These are phyloP conservation scores for Exophiala calicioides DNA, from an alignment of 2,329 filamentous ascomycete genomes.

Conservation along the genomic window DNA sequence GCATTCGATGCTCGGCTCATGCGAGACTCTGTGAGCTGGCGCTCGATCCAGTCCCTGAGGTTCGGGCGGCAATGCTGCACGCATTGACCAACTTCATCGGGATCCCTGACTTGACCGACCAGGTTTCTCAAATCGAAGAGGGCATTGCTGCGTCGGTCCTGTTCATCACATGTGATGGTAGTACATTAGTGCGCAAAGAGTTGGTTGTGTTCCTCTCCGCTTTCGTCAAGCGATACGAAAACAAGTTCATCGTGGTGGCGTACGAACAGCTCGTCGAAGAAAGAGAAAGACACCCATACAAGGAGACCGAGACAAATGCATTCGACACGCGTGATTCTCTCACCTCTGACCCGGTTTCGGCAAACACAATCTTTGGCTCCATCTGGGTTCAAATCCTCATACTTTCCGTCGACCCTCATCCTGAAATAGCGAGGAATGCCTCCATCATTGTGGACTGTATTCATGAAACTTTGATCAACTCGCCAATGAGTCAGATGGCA, in stretches of 20 bases:
- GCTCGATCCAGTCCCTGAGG: constrained; percentile 85
- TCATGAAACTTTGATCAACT: constrained; percentile 74
- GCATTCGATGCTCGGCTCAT: constrained; percentile 85
- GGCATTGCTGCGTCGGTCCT: constrained; percentile 84
- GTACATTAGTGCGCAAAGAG: constrained; percentile 90
- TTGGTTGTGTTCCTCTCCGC: constrained; percentile 90
- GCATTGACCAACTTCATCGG: constrained; percentile 92
- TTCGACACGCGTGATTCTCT: constrained; percentile 28
- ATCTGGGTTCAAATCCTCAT: constrained; percentile 93
- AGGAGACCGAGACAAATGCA: constrained; percentile 35
- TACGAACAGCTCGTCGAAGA: constrained; percentile 90
- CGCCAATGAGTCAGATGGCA: constrained; percentile 69
- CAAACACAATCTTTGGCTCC: constrained; percentile 87
- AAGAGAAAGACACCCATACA: constrained; percentile 63
- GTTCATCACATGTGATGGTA: constrained; percentile 90
- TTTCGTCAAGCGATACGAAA: constrained; percentile 86
- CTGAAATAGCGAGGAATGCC: constrained; percentile 85
- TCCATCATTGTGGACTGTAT: constrained; percentile 84
- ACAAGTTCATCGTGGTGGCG: constrained; percentile 86
- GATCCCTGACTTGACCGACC: constrained; percentile 87
- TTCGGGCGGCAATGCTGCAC: constrained; percentile 88
- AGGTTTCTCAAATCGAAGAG: constrained; percentile 88
- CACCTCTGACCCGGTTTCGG: constrained; percentile 62
- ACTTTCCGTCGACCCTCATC: constrained; percentile 89
- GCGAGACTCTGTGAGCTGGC: constrained; percentile 76